These are phyloP conservation scores for Graphium sp. DNA, from an alignment of 2,329 filamentous ascomycete genomes.

Conservation along the genomic window DNA sequence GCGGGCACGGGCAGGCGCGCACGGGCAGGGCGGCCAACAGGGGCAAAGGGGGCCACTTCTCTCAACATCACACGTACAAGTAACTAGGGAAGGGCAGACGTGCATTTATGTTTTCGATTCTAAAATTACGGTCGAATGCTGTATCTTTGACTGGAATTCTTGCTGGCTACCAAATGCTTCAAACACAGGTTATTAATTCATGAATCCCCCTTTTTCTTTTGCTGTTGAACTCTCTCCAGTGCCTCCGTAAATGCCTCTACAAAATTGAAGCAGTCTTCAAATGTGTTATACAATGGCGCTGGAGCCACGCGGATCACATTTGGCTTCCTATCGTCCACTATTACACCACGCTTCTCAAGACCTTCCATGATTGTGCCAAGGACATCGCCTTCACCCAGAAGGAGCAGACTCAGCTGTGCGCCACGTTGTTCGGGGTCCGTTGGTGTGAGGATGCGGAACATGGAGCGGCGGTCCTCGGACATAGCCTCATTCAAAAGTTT, in stretches of 20 bases:
- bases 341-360: constrained; percentile 47
- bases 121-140: no score
- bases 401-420: constrained; percentile 59
- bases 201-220: no score
- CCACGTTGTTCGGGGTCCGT: constrained; percentile 44
- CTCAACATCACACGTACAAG: no score
- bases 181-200: no score
- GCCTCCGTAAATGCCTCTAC: constrained; percentile 11
- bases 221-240: no score
- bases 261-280: constrained; percentile 34
- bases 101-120: no score
- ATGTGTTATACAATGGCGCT: constrained; percentile 66
- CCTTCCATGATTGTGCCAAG: constrained; percentile 46
- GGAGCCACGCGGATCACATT: constrained; percentile 68
- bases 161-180: no score
- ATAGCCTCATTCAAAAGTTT: constrained; percentile 28
- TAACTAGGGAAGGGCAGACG: no score
- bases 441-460: constrained; percentile 50
- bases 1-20: no score
- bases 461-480: constrained; percentile 7
- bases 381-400: constrained; percentile 36
- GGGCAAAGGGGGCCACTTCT: no score
- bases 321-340: constrained; percentile 68
- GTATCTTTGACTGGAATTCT: no score
- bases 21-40: no score